These are phyloP conservation scores for Lentinula sp. DNA, from an alignment of 768 basidiomycete genomes.

Conservation along the genomic window DNA sequence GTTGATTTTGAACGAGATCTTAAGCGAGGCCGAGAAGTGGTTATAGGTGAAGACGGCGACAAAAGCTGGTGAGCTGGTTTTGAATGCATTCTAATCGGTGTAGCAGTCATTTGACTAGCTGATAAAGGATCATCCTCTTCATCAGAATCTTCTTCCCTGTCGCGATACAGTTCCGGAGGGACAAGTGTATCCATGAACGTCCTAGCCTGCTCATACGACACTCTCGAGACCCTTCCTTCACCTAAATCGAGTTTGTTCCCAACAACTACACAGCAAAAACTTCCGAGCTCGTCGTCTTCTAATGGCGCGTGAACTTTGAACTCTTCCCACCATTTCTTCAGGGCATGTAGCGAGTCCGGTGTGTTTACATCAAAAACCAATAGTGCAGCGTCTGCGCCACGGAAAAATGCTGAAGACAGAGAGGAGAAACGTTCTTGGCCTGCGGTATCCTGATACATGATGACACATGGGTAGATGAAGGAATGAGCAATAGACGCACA, in stretches of 20 bases:
- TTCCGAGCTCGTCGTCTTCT: constrained; percentile 50
- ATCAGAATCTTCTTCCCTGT: constrained; percentile 1
- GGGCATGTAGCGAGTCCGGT: constrained; percentile 49
- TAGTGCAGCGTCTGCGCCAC: constrained; percentile 77
- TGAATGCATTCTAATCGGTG: constrained; percentile 4
- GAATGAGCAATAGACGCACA: constrained; percentile 11
- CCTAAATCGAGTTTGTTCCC: constrained; percentile 74
- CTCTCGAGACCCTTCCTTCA: constrained; percentile 11
- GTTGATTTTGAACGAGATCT: constrained; percentile 1
- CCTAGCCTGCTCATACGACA: constrained; percentile 38
- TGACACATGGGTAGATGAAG: not conserved
- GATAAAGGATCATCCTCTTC: constrained; percentile 15
- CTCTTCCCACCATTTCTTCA: constrained; percentile 75
- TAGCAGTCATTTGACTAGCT: constrained; percentile 16
- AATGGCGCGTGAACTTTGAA: constrained; percentile 66
- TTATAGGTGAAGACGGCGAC: constrained; percentile 9
- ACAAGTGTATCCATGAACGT: constrained; percentile 54
- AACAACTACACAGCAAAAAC: constrained; percentile 69
- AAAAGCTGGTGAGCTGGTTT: constrained; percentile 1
- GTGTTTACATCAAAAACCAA: constrained; percentile 78
- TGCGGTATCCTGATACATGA: constrained; percentile 58
- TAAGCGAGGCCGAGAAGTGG: not conserved
- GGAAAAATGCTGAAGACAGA: constrained; percentile 77
- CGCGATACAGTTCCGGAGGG: constrained; percentile 21
- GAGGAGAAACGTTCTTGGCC: constrained; percentile 87